These are phyloP conservation scores for Phoma sp. DNA, from an alignment of 2,329 filamentous ascomycete species.

Conservation along the genomic window DNA sequence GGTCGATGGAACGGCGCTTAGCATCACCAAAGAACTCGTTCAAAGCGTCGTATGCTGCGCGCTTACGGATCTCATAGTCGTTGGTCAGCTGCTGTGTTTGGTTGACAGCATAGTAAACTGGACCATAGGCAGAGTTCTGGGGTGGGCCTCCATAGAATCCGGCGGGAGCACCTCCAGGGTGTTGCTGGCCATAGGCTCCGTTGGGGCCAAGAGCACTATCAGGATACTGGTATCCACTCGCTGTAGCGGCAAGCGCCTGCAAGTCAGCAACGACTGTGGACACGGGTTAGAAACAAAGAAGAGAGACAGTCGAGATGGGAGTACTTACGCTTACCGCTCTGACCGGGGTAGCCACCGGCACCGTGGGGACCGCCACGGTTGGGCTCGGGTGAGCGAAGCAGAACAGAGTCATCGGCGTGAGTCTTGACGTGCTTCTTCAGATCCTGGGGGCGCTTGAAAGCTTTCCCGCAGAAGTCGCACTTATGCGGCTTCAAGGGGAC, in stretches of 20 bases:
- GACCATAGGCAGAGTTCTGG: slow-evolving; percentile 64
- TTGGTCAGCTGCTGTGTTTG: slow-evolving; percentile 71
- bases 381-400: slow-evolving; percentile 68
- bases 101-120: slow-evolving; percentile 79
- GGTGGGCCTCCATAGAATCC: slow-evolving; percentile 62
- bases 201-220: slow-evolving; percentile 47
- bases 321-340: slow-evolving; percentile 50
- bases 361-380: slow-evolving; percentile 53
- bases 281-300: slow-evolving; percentile 43
- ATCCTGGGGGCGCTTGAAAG: slow-evolving; percentile 98
- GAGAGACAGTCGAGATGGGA: slow-evolving; percentile 11
- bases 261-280: slow-evolving; percentile 53
- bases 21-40: slow-evolving; percentile 94
- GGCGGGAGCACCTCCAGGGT: slow-evolving; percentile 55
- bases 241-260: slow-evolving; percentile 57
- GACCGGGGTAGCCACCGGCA: slow-evolving; percentile 43
- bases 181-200: slow-evolving; percentile 56
- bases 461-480: slow-evolving; percentile 98
- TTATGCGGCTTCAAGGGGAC: slow-evolving; percentile 99
- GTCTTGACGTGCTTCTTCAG: slow-evolving; percentile 99
- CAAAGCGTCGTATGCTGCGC: slow-evolving; percentile 79
- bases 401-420: slow-evolving; percentile 91
- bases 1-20: slow-evolving; percentile 90
- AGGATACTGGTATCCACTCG: slow-evolving; percentile 57
- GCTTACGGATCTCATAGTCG: slow-evolving; percentile 77